These are phyloP conservation scores for Silene coronaria DNA, from an alignment of 179 eudicot genomes.

Conservation along the genomic window DNA sequence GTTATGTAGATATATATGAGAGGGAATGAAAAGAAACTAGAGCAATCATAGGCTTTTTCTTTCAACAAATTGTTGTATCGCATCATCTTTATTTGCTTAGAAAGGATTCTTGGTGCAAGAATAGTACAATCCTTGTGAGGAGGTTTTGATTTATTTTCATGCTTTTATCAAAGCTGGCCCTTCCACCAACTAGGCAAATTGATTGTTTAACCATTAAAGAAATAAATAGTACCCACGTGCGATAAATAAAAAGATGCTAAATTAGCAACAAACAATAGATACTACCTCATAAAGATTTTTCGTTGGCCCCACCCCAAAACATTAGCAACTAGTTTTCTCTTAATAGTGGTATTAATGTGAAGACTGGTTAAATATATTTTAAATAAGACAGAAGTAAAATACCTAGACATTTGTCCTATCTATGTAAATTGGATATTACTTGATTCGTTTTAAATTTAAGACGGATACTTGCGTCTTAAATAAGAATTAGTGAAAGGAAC, in stretches of 20 bases:
- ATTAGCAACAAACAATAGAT: background rate
- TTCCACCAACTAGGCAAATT: constrained; percentile 16
- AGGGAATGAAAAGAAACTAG: background rate
- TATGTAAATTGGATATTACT: too few relatives aligned
- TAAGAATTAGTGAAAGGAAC: too few relatives aligned
- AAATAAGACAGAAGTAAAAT: too few relatives aligned
- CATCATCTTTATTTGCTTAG: background rate
- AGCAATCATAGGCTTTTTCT: constrained; percentile 28
- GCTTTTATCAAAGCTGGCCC: constrained; percentile 14
- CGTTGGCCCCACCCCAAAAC: background rate
- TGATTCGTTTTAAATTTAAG: too few relatives aligned
- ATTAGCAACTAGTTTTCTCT: too few relatives aligned
- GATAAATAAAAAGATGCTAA: constrained; percentile 10
- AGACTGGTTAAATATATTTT: too few relatives aligned
- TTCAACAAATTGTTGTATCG: background rate
- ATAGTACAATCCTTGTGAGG: constrained; percentile 14
- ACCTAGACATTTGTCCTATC: too few relatives aligned
- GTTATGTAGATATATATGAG: too few relatives aligned
- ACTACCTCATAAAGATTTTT: background rate
- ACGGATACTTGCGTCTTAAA: too few relatives aligned
- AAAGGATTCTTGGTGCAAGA: background rate
- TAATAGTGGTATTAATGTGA: too few relatives aligned
- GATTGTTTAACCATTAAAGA: constrained; percentile 2
- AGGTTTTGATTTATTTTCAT: constrained; percentile 8
- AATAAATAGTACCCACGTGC: constrained; percentile 8